Percentiles rank a stretch among this genome's conserved stretches.
phyloP scores from a whole-genome alignment of 148 eudicot species.

The Polygonum aviculare region DNA sequence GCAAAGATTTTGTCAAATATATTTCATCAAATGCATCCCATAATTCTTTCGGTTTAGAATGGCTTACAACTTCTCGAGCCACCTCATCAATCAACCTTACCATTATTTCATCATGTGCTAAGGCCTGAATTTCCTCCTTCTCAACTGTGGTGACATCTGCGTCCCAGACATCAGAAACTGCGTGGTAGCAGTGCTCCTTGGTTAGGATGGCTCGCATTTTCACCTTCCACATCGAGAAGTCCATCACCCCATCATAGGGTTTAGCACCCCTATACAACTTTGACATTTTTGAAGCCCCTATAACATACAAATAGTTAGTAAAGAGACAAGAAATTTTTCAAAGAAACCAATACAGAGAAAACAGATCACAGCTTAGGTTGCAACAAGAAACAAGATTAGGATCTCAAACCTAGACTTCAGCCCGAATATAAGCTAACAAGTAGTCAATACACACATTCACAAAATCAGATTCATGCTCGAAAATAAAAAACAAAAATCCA shows the following conservation, averaged over 20 bases:
- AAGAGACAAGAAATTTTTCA: background rate
- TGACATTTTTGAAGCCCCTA: background rate
- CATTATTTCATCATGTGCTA: background rate
- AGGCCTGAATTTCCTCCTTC: background rate
- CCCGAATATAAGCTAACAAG: too few relatives aligned
- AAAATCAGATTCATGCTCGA: too few relatives aligned
- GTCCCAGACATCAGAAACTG: background rate
- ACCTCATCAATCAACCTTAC: background rate
- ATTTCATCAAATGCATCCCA: too few relatives aligned
- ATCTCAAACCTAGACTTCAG: too few relatives aligned
- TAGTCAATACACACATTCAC: too few relatives aligned
- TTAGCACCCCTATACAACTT: background rate
- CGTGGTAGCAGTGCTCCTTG: background rate
- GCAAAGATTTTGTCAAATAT: too few relatives aligned
- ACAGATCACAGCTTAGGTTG: too few relatives aligned
- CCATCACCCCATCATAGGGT: background rate
- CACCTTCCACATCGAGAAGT: background rate
- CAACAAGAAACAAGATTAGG: too few relatives aligned
- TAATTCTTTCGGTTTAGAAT: too few relatives aligned
- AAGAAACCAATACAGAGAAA: background rate
- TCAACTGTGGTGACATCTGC: background rate
- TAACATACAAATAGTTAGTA: too few relatives aligned
- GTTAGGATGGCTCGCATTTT: background rate
- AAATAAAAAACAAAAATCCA: too few relatives aligned
- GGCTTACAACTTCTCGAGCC: too few relatives aligned